Evolutionary conservation across 1,139 yeast species (phyloP).

Genomic region (Geotrichum restrictum): DNA sequence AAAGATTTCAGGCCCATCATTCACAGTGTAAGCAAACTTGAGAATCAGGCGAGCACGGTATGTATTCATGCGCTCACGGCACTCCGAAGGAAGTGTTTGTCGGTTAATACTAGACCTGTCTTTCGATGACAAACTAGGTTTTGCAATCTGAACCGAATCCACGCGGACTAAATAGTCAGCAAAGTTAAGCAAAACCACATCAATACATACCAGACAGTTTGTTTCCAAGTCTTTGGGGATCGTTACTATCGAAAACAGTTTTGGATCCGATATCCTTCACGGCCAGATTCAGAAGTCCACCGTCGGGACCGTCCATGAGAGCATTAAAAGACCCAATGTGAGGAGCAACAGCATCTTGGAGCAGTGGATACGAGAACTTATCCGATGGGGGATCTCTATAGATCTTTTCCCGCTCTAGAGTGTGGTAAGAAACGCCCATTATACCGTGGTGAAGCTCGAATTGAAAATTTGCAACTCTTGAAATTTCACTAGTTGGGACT

Average conservation of each 20-base stretch:
- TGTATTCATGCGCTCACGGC: constrained; percentile 76
- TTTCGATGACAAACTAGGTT: constrained; percentile 67
- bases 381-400: constrained; percentile 88
- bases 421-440: constrained; percentile 56
- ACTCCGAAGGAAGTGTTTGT: constrained; percentile 72
- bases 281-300: constrained; percentile 76
- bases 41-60: constrained; percentile 55
- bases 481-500: neutral
- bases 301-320: constrained; percentile 72
- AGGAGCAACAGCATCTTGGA: constrained; percentile 86
- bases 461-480: neutral
- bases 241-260: constrained; percentile 77
- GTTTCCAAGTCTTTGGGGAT: constrained; percentile 67
- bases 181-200: neutral
- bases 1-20: constrained; percentile 68
- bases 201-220: constrained; percentile 48
- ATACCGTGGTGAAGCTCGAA: constrained; percentile 1
- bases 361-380: constrained; percentile 72
- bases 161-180: constrained; percentile 50
- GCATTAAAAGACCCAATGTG: constrained; percentile 97
- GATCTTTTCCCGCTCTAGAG: constrained; percentile 81
- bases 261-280: constrained; percentile 85
- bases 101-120: constrained; percentile 81
- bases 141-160: constrained; percentile 80
- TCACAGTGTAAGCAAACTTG: constrained; percentile 78